Base-by-base conservation (phyloP, 768 basidiomycete species). In the Leucosporidium yakuticum region DNA sequence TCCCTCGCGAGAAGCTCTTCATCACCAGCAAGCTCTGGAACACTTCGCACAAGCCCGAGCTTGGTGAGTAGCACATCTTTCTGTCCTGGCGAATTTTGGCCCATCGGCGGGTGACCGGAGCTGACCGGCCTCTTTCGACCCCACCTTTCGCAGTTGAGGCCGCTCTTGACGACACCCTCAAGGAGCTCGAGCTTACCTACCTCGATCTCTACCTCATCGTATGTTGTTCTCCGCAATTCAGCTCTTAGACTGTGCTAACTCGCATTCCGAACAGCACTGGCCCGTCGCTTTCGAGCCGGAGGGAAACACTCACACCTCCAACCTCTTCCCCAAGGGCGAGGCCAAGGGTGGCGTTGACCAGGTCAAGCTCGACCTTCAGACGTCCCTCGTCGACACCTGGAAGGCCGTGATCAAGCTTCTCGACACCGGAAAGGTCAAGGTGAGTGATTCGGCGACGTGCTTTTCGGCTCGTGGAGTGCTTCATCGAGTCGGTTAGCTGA, bases 21-120 rank as follows among this genome's bases (percentile, higher is more conserved):
- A 71, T 79, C 66, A 89, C 88, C 4, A 86, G 85, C 53, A 90
- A 93, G 78, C 83, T 90, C 57, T 92, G 90, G 90, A 91, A 91
- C 79, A 82, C 83, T 57, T 81, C 84, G 15, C 89, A 90, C 76
- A 83, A 82, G 67, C 85, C 88, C 7, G 82, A 83, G 12, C 77
- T 82, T 60, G 58, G 50, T 51, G 25, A 51, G 50, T 25, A n/a
- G n/a, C n/a, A n/a, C n/a, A n/a, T n/a, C n/a, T n/a, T n/a, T n/a
- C n/a, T n/a, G n/a, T n/a, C n/a, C n/a, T n/a, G n/a, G n/a, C n/a
- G n/a, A n/a, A n/a, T n/a, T n/a, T n/a, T n/a, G n/a, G n/a, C 50
- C 6, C 39, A 44, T 8, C 39, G 39, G 39, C 14, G 8, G 2
- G 17, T 2, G 17, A 8, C 17, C 39, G 39, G 39, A 51, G 50